A percentile compares a stretch with the other conserved stretches of the same genome.
Conservation (phyloP, 1,284 basidiomycete genomes). For the Ceratobasidium sp. region DNA sequence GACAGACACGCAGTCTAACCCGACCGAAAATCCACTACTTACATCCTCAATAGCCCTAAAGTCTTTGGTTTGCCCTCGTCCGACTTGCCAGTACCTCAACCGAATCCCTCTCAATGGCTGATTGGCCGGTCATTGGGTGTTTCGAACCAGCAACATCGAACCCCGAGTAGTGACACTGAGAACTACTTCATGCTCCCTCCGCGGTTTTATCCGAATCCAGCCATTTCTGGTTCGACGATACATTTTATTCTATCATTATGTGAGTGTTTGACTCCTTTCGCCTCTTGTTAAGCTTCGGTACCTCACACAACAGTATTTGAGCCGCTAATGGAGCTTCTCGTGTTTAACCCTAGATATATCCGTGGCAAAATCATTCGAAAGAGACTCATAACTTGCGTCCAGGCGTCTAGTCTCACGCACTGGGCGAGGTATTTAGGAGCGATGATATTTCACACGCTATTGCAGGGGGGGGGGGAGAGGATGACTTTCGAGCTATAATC, state of each 20-base stretch:
- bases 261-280: not conserved
- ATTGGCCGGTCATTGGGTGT: too few species aligned
- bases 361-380: not conserved
- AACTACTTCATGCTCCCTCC: not conserved
- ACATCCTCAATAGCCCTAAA: not conserved
- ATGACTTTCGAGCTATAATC: not conserved
- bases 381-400: not conserved
- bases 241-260: conserved; percentile 17
- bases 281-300: too few species aligned
- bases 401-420: conserved; percentile 6
- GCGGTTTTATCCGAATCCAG: not conserved
- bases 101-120: not conserved
- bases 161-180: too few species aligned
- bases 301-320: not conserved
- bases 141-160: not conserved
- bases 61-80: not conserved
- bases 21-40: not conserved
- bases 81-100: not conserved
- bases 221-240: not conserved
- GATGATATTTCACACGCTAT: not conserved
- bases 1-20: too few species aligned
- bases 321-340: conserved; percentile 7
- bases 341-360: not conserved
- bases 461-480: conserved; percentile 2
- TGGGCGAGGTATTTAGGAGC: conserved; percentile 31